phyloP scores from a whole-genome alignment of 805 yeast genomes.

The Saturnispora halmiae region DNA sequence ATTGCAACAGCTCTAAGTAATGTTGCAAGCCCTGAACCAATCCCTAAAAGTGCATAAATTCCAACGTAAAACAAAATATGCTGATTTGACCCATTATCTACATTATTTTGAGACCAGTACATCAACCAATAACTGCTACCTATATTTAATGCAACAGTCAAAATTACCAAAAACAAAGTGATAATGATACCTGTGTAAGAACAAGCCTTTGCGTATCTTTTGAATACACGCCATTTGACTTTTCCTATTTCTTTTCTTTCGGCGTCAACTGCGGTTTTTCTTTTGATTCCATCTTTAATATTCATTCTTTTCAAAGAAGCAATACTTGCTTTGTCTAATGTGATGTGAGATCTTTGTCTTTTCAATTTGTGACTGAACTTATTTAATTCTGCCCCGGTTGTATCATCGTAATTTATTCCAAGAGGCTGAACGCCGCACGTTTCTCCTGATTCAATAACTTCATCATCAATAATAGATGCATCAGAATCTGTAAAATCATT shows the following conservation, averaged over 20 bases:
- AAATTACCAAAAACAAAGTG: constrained; percentile 28
- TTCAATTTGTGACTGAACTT: constrained; percentile 12
- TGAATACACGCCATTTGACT: constrained; percentile 45
- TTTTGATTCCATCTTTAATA: constrained; percentile 18
- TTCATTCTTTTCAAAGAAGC: constrained; percentile 47
- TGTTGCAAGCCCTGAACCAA: constrained; percentile 41
- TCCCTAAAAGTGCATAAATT: constrained; percentile 48
- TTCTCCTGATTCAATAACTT: constrained; percentile 11
- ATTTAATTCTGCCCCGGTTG: constrained; percentile 15
- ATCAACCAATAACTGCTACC: constrained; percentile 57
- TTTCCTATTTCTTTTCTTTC: constrained; percentile 53
- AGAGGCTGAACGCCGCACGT: constrained; percentile 11
- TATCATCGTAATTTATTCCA: constrained; percentile 14
- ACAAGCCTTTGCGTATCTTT: constrained; percentile 52
- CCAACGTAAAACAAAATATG: constrained; percentile 39
- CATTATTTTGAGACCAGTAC: constrained; percentile 55
- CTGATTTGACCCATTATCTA: constrained; percentile 34
- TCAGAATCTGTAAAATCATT: constrained; percentile 6
- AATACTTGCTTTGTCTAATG: constrained; percentile 51
- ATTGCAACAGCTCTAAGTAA: constrained; percentile 38
- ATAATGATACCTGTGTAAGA: constrained; percentile 39
- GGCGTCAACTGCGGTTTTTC: constrained; percentile 37
- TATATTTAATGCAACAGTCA: constrained; percentile 25
- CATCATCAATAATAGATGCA: constrained; percentile 3
- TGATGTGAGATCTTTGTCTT: constrained; percentile 13